Percentiles rank a stretch among this genome's conserved stretches.
Evolutionary conservation across 73 alveolate genomes (phyloP).

Genomic region (Paramecium bursaria): DNA sequence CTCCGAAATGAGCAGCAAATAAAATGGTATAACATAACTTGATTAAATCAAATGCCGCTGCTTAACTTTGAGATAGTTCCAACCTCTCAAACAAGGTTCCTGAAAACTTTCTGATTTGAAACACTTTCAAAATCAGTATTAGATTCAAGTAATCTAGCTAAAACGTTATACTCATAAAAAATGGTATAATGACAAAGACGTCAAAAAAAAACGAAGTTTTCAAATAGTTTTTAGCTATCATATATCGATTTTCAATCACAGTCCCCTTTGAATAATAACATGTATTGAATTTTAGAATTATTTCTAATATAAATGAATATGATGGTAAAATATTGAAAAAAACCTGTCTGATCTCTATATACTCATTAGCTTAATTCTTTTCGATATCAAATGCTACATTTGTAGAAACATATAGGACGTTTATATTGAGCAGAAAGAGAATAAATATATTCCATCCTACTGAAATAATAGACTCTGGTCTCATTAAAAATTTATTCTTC

Average conservation of each 20-base stretch:
- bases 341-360: slow-evolving; percentile 10
- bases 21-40: slow-evolving; percentile 23
- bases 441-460: slow-evolving; percentile 46
- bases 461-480: slow-evolving; percentile 39
- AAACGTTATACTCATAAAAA: slow-evolving; percentile 22
- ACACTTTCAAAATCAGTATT: slow-evolving; percentile 18
- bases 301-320: slow-evolving; percentile 49
- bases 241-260: slow-evolving; percentile 30
- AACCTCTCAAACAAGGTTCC: slow-evolving; percentile 34
- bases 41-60: slow-evolving; percentile 3
- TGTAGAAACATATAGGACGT: slow-evolving; percentile 31
- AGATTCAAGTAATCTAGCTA: slow-evolving; percentile 13
- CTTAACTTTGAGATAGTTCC: slow-evolving; percentile 18
- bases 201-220: slow-evolving; percentile 29
- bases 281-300: neutral
- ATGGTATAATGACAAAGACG: slow-evolving; percentile 25
- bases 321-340: slow-evolving; percentile 37
- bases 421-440: neutral
- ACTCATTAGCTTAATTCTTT: neutral
- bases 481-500: slow-evolving; percentile 1
- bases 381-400: slow-evolving; percentile 35
- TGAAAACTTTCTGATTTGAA: slow-evolving; percentile 30
- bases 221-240: slow-evolving; percentile 24
- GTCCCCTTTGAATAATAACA: slow-evolving; percentile 35
- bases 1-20: slow-evolving; percentile 52